A percentile compares a stretch with the other conserved stretches of the same genome.
phyloP scores from a whole-genome alignment of 176 grass and related monocot species.

The Lolium multiflorum region DNA sequence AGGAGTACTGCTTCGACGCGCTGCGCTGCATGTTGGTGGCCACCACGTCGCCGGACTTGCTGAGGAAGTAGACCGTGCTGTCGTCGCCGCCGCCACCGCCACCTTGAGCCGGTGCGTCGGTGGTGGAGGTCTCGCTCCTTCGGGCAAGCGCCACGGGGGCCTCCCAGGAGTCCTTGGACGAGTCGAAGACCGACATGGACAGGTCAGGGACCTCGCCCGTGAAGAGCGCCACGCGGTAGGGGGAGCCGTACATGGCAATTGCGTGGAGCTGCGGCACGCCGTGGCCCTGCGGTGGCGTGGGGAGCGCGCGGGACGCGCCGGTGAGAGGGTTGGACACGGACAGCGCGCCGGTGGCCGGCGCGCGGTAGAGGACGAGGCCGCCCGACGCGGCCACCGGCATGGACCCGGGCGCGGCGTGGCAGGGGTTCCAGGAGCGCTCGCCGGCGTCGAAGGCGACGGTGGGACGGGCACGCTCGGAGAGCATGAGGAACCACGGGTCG shows the following conservation, averaged over 20 bases:
- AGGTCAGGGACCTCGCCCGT: conserved; percentile 61
- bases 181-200: conserved; percentile 65
- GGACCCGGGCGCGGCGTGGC: conserved; percentile 28
- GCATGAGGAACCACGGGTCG: conserved; percentile 36
- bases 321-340: conserved; percentile 76
- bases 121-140: conserved; percentile 17
- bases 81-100: conserved; percentile 42
- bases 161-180: conserved; percentile 53
- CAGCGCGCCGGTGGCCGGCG: conserved; percentile 47
- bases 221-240: conserved; percentile 68
- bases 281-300: conserved; percentile 30
- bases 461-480: neutral
- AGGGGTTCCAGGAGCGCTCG: conserved; percentile 33
- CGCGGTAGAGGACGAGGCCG: conserved; percentile 78
- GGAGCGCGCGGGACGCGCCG: conserved; percentile 62
- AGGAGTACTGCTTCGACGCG: conserved; percentile 81
- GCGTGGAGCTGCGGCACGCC: conserved; percentile 52
- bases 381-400: conserved; percentile 81
- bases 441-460: conserved; percentile 54
- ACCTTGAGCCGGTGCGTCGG: conserved; percentile 6
- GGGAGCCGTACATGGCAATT: conserved; percentile 65
- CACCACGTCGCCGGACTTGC: conserved; percentile 88
- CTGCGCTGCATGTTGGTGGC: conserved; percentile 89
- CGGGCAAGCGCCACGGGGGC: conserved; percentile 47
- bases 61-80: conserved; percentile 75